Evolutionary conservation across 208 protist species (phyloP).

Genomic region (Trypanosoma brucei): DNA sequence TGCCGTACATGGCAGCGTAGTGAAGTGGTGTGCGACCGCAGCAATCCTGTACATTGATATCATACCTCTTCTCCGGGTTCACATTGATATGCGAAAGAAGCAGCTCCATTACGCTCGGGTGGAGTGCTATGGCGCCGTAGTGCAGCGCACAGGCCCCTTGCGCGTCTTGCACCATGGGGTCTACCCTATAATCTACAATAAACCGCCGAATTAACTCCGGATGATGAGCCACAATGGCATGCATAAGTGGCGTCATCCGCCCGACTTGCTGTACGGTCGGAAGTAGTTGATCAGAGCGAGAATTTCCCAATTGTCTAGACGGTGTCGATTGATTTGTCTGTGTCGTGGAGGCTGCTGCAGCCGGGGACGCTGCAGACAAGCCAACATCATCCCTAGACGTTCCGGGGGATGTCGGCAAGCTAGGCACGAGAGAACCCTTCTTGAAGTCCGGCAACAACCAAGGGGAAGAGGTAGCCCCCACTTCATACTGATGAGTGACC

Average conservation of each 20-base stretch:
- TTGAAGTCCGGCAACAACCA: neutral
- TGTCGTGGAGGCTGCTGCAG: too few species aligned
- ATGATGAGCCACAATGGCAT: constrained; percentile 74
- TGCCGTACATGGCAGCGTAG: constrained; percentile 69
- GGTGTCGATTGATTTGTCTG: neutral
- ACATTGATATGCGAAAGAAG: constrained; percentile 27
- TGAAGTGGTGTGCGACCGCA: constrained; percentile 75
- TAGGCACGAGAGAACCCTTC: neutral
- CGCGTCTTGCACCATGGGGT: constrained; percentile 69
- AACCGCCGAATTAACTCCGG: constrained; percentile 78
- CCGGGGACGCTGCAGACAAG: neutral
- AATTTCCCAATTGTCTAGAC: neutral
- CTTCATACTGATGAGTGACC: neutral
- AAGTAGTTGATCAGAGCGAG: neutral
- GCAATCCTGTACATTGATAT: constrained; percentile 76
- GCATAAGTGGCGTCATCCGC: constrained; percentile 64
- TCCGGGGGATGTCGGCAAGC: neutral
- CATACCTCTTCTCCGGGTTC: constrained; percentile 22
- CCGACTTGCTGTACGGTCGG: constrained; percentile 2
- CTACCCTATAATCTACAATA: constrained; percentile 57
- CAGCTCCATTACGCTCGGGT: constrained; percentile 54
- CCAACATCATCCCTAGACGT: neutral
- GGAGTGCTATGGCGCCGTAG: constrained; percentile 47
- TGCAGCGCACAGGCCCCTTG: constrained; percentile 76
- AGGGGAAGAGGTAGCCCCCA: neutral